Evolutionary conservation across 345 rosid species (phyloP).

Genomic region (Rhodamnia argentea): DNA sequence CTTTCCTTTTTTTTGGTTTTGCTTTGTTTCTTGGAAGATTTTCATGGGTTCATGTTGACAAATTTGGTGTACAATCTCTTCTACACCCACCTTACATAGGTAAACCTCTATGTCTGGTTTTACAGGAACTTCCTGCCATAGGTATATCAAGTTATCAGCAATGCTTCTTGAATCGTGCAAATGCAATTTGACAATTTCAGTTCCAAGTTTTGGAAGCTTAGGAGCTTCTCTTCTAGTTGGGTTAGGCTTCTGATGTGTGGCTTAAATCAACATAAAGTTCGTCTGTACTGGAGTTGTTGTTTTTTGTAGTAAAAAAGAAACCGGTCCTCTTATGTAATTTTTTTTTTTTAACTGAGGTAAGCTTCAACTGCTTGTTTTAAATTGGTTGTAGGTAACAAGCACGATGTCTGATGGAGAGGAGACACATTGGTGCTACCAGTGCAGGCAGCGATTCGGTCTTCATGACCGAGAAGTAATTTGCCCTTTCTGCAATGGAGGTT

Average conservation of each 20-base stretch:
- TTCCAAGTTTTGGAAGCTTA: neutral
- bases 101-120: neutral
- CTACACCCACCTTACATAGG: neutral
- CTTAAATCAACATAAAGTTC: neutral
- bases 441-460: slow-evolving; percentile 6
- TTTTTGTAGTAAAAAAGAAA: neutral
- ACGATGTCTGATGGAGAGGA: neutral
- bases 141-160: neutral
- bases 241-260: neutral
- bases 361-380: neutral
- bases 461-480: slow-evolving; percentile 7
- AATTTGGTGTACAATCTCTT: neutral
- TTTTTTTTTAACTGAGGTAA: neutral
- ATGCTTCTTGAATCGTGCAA: neutral
- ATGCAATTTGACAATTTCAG: neutral
- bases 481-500: slow-evolving; percentile 14
- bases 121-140: neutral
- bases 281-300: neutral
- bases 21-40: neutral
- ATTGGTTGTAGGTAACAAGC: neutral
- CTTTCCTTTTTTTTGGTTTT: neutral
- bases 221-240: neutral
- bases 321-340: neutral
- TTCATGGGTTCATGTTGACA: neutral
- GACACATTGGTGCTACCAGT: slow-evolving; percentile 17